Base-by-base conservation (phyloP, 176 grass and related monocot genomes). In the Themeda triandra region DNA sequence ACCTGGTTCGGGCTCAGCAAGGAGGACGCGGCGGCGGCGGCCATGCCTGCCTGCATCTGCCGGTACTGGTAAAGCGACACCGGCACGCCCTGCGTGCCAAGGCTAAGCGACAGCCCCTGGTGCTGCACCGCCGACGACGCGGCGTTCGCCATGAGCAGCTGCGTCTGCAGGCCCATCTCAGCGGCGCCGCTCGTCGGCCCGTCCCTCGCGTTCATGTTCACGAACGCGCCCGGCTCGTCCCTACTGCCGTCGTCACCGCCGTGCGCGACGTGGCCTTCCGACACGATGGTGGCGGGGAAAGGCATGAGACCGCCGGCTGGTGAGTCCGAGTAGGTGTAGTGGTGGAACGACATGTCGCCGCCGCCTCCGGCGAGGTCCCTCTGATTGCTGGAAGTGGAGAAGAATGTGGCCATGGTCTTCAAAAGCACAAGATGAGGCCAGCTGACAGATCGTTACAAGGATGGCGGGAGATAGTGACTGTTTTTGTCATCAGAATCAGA, bases 41-140 rank as follows among this genome's bases (percentile, higher is more conserved):
- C 67, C 85, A 87, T 87, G 81, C 75, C 89, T 11, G 85, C 51
- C 17, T 77, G 80, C 4, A 72, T 42, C 17, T 73, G 83, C 0
- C 69, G 77, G 63, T 92, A 98, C 85, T 95, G 93, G 76, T 95
- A 93, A 8, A 90, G 83, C 35, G 96, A 89, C 66, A 93, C 69
- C 7, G 91, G 87, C 63, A 98, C 89, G 10, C 66, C 80, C n/a
- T 98, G 93, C 40, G 85, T 72, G 64, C 93, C 70, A 13, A 98
- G 91, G 81, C 96, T 95, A 30, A 95, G 91, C 19, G 93, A 98
- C 44, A 98, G 80, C 17, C 96, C 89, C 49, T 98, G 96, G 64
- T 81, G 80, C n/a, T 78, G 90, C 35, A 49, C 91, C 67, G 69
- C 91, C 66, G 73, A 27, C 40, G 92, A 76, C 18, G 81, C 71